Base-by-base conservation (phyloP, 164 flowering plant genomes). In the Vitis cinerea region DNA sequence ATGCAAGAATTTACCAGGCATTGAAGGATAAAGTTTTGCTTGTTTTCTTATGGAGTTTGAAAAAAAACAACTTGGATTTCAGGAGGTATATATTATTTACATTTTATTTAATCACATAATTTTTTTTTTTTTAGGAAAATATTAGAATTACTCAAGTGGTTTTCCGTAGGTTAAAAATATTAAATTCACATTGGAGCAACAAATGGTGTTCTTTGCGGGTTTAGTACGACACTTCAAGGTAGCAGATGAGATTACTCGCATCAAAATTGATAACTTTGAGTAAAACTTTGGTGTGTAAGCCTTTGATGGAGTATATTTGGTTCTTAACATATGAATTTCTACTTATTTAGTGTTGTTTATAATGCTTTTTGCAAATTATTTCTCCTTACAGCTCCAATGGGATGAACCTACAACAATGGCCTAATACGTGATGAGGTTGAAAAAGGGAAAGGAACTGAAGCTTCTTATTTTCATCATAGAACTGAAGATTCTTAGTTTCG, bases 41-140 rank as follows among this genome's bases (percentile, higher is more conserved):
- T 5, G 97, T 93, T 71, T 97, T 44, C 88, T 93, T 13, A 92
- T 93, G 54, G 93, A 87, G 80, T 95, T 87, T 70, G 97, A 91
- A 88, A 98, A 94, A 71, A 98, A 95, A 73, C 90, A 83, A 61
- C 99, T 93, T 80, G 98, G 99, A 68, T 95, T 95, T 71, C 96
- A 92, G 31, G 91, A 93, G 97, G 98, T 95, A 83, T 60, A 11
- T 11, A n/a, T 59, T 51, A 29, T 37, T 0, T 59, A 56, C 66
- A 4, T 63, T 50, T 29, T 17, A 14, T 66, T 19, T 47, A 12
- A 15, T 30, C 15, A 48, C 16, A 52, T 48, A 14, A 57, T 48
- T n/a, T 56, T 50, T 11, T 7, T 7, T 50, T 19, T 55, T 15
- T 15, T 0, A 10, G 23, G 11, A 16, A 29, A 23, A 12, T 50